Evolutionary conservation across 2,329 filamentous ascomycete genomes (phyloP).

Genomic region (Stagonosporopsis vannaccii): DNA sequence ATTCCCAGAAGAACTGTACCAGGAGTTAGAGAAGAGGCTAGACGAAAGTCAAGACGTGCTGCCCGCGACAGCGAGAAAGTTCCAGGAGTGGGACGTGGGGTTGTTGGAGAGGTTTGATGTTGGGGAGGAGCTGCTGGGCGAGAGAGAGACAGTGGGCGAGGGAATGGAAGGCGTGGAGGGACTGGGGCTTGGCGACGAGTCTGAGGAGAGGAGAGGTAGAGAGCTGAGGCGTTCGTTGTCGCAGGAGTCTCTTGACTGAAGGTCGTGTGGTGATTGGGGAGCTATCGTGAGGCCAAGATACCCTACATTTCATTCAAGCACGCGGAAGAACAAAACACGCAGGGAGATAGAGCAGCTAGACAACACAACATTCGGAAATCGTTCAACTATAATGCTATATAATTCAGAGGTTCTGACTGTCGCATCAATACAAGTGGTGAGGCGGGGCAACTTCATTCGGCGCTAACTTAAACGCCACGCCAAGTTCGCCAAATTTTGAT

Average conservation of each 20-base stretch:
- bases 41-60: slow-evolving; percentile 60
- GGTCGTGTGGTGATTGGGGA: background rate
- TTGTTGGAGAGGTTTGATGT: slow-evolving; percentile 63
- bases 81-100: slow-evolving; percentile 73
- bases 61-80: slow-evolving; percentile 63
- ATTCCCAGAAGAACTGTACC: slow-evolving; percentile 61
- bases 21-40: slow-evolving; percentile 55
- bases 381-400: no score
- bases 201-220: slow-evolving; percentile 7
- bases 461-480: slow-evolving; percentile 13
- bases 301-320: background rate
- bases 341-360: no score
- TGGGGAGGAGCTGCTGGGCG: slow-evolving; percentile 14
- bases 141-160: background rate
- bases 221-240: slow-evolving; percentile 6
- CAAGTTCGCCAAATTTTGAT: slow-evolving; percentile 20
- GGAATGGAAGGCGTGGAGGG: slow-evolving; percentile 1
- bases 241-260: slow-evolving; percentile 12
- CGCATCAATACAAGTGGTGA: no score
- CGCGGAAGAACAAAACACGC: no score
- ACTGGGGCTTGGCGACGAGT: background rate
- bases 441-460: slow-evolving; percentile 11
- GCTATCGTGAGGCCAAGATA: background rate
- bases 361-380: no score
- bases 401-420: no score